Percentiles rank a stretch among this genome's conserved stretches.
Conservation (phyloP, 345 rosid species). For the Salix caprea region DNA sequence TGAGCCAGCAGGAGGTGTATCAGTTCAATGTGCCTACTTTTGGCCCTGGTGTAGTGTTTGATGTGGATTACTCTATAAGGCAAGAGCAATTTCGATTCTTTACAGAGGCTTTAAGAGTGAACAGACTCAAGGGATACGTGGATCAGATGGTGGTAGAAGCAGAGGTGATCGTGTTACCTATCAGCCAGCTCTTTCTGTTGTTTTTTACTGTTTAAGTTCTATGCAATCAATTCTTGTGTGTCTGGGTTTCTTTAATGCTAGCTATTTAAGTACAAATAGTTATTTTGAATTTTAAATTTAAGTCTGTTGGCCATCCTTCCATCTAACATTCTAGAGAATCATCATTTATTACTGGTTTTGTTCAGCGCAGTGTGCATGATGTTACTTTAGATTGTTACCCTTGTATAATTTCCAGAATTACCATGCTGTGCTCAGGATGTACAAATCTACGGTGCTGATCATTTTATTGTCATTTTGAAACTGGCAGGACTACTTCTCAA, state of each 20-base stretch:
- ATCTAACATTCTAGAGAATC: neutral
- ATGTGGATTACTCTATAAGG: constrained; percentile 77
- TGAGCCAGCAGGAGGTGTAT: constrained; percentile 96
- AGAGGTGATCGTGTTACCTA: constrained; percentile 38
- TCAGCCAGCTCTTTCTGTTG: neutral
- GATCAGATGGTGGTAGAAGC: constrained; percentile 95
- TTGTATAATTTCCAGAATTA: neutral
- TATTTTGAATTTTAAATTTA: neutral
- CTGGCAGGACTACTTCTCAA: constrained; percentile 76
- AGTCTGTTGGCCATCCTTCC: neutral
- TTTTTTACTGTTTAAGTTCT: neutral
- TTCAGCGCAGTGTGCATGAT: neutral
- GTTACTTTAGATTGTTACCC: neutral
- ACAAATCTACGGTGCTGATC: neutral
- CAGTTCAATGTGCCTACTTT: constrained; percentile 95
- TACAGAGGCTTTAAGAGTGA: constrained; percentile 79
- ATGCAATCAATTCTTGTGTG: neutral
- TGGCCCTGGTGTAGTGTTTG: constrained; percentile 96
- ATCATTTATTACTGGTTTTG: neutral
- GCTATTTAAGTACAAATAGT: neutral
- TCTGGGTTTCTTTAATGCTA: neutral
- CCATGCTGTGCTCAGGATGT: neutral
- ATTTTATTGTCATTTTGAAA: constrained; percentile 15
- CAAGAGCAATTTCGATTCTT: constrained; percentile 98
- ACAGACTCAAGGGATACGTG: constrained; percentile 83